Base-by-base conservation (phyloP, 2,329 filamentous ascomycete species). In the Alternaria viburni region DNA sequence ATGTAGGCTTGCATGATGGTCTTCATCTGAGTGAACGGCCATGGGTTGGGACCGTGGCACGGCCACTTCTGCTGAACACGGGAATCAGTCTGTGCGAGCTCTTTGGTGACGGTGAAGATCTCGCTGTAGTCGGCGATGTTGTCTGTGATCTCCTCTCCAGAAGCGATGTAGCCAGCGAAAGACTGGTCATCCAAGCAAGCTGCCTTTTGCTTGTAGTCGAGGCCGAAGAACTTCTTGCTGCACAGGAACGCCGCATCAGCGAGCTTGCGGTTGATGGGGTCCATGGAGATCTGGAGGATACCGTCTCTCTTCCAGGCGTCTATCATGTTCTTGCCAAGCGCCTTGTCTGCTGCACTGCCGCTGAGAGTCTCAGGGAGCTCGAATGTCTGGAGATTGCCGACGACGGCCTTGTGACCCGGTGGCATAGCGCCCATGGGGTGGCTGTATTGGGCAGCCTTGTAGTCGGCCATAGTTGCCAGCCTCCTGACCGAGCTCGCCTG, bases 81-180 rank as follows among this genome's bases (percentile, higher is more conserved):
- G 1, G 71, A 65, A 51, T 86, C 83, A 5, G 74, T 62, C 2
- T 72, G 62, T 5, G 72, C 69, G 7, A 86, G 72, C 52, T 86
- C 83, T 61, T 85, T 86, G 12, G 82, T 85, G 17, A 86, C 81
- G 2, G 84, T 86, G 63, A 85, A 86, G 30, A 86, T 85, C 70
- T 86, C 84, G 1, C 82, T 84, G 66, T 85, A 86, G 68, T 86
- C 84, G 15, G 83, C 83, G 25, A 86, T 79, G 36, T 83, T 83
- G 57, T 83, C 70, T 4, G 69, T 69, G 30, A 71, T 47, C 30
- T 74, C 71, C 54, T 86, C 84, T 0, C 84, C 84, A 0, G 81
- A 84, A 23, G 83, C 84, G 51, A 85, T 81, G 66, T 86, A 86
- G 3, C 84, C 84, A 0, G 83, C 71, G 51, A 84, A 86, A 65